Percentiles rank a stretch among this genome's conserved stretches.
phyloP scores from a whole-genome alignment of 2,329 filamentous ascomycete genomes.

The Verticillium isaacii region DNA sequence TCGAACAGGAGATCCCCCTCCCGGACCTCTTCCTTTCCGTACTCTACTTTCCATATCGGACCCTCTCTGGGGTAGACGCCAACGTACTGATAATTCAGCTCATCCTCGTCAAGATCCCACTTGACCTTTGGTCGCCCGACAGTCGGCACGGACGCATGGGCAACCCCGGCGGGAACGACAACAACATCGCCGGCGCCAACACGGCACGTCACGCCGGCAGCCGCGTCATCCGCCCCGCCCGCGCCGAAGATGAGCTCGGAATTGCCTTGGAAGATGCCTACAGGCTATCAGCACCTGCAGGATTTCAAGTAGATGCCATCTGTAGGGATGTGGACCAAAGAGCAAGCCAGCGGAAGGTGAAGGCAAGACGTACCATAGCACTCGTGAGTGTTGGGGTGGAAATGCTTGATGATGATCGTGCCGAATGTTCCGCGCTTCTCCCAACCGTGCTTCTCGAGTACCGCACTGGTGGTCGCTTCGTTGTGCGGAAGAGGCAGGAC shows the following conservation, averaged over 20 bases:
- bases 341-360: not conserved
- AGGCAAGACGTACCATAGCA: slow-evolving; percentile 14
- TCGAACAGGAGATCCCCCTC: not conserved
- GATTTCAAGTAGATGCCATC: not conserved
- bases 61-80: slow-evolving; percentile 15
- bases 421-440: slow-evolving; percentile 18
- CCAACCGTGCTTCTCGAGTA: slow-evolving; percentile 15
- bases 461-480: slow-evolving; percentile 11
- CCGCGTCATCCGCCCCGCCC: slow-evolving; percentile 8
- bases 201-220: slow-evolving; percentile 9
- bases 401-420: slow-evolving; percentile 16
- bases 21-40: slow-evolving; percentile 2
- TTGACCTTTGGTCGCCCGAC: not conserved
- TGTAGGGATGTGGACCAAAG: not conserved
- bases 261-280: slow-evolving; percentile 16
- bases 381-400: slow-evolving; percentile 18
- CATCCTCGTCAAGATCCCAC: slow-evolving; percentile 9
- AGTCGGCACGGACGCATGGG: slow-evolving; percentile 11
- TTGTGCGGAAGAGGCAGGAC: slow-evolving; percentile 10
- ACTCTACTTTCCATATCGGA: not conserved
- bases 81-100: slow-evolving; percentile 15
- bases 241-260: slow-evolving; percentile 16
- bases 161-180: slow-evolving; percentile 15
- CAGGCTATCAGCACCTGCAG: not conserved
- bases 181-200: slow-evolving; percentile 16